Base-by-base conservation (phyloP, 2,329 filamentous ascomycete genomes). In the Epichloe festucae region DNA sequence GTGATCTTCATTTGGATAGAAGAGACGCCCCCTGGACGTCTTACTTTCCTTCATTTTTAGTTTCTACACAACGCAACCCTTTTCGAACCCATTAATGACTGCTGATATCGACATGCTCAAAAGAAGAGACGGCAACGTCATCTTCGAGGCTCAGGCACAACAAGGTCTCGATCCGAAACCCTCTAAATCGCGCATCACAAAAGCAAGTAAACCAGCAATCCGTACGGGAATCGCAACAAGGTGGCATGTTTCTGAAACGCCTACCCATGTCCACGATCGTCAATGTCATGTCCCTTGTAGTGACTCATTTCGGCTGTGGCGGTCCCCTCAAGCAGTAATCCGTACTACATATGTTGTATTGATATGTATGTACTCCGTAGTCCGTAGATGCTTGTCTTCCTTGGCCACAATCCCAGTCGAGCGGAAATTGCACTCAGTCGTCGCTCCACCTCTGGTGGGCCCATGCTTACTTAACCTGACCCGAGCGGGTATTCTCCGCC, bases 381-480 rank as follows among this genome's bases (percentile, higher is more conserved):
- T 17, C 17, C 17, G 17, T 31, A 31, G 27, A 31, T 31, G 27
- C 27, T 31, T 31, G 8, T 31, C 27, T 46, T 27, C 23, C 43
- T 35, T 35, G 43, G 43, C 27, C 43, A 31, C 27, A 12, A 21
- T 14, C 46, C 47, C 38, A 42, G 48, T 46, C 34, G 40, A 34
- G 34, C 48, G 51, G 51, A 53, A 47, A 53, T 53, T 53, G 35
- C 48, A 45, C n/a, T 21, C 46, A 40, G 5, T 14, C 21, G 3
- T 36, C n/a, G 34, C 27, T 21, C 31, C 31, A 15, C 15, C 31
- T 17, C 15, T 6, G 5, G n/a, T n/a, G n/a, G 38, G 41, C 17
- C 31, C 31, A 11, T 31, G 31, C 31, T 10, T 4, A 4, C 31
- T 10, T 4, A 4, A 11, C 31, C 31, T 10, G 8, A 4, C 31